These are phyloP conservation scores for Quercus tomentella DNA, from an alignment of 331 rosid species.

Conservation along the genomic window DNA sequence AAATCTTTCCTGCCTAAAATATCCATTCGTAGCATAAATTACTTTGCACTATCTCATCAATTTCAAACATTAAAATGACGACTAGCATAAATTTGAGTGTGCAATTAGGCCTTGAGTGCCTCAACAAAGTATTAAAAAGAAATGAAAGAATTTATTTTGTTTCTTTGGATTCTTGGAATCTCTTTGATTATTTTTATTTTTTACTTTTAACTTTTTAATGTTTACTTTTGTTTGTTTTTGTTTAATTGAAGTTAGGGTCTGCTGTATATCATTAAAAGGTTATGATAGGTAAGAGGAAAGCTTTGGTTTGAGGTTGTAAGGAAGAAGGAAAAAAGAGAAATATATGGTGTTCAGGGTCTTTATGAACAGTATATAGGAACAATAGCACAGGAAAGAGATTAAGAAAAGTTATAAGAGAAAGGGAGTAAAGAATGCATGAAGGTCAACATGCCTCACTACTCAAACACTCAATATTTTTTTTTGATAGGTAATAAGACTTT, in stretches of 20 bases:
- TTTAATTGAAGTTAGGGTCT: neutral
- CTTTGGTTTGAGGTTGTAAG: no score
- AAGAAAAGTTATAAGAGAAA: no score
- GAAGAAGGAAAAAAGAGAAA: no score
- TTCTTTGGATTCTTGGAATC: neutral
- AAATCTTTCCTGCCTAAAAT: neutral
- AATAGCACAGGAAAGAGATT: no score
- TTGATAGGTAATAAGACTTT: no score
- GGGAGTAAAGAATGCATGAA: no score
- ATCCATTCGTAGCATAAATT: neutral
- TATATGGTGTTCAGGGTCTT: no score
- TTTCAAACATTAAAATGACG: neutral
- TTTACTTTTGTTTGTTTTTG: neutral
- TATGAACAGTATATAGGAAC: no score
- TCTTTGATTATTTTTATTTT: neutral
- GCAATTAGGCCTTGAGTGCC: neutral
- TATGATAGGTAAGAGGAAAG: neutral
- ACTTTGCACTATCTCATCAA: neutral
- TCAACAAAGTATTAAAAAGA: neutral
- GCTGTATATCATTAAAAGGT: neutral
- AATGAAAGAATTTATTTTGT: neutral
- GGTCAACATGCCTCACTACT: no score
- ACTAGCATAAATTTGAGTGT: neutral
- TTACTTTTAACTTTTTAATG: neutral
- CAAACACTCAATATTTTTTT: no score